These are phyloP conservation scores for Panaeolus cyanescens DNA, from an alignment of 768 basidiomycete genomes.

Conservation along the genomic window DNA sequence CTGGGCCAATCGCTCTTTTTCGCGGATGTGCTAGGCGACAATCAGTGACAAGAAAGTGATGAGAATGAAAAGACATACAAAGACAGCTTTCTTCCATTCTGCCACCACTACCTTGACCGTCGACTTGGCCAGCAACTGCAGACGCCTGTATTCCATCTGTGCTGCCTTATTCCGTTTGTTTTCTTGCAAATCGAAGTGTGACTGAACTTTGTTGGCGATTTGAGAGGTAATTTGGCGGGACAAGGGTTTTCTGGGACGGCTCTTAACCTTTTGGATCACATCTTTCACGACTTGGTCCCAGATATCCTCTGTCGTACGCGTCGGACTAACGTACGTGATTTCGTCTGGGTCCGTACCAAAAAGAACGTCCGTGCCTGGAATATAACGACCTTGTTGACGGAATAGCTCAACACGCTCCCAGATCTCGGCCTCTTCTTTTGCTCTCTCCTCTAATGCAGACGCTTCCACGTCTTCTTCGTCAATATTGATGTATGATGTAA, in stretches of 20 bases:
- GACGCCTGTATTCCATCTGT: conserved; percentile 64
- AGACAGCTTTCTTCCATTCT: conserved; percentile 90
- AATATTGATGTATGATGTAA: conserved; percentile 63
- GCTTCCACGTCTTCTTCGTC: conserved; percentile 46
- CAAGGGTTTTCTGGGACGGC: conserved; percentile 27
- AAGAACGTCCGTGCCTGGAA: conserved; percentile 37
- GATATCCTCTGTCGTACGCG: conserved; percentile 41
- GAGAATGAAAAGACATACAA: conserved; percentile 48
- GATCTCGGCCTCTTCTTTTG: conserved; percentile 32
- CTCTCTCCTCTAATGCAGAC: conserved; percentile 25
- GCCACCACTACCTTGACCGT: conserved; percentile 68
- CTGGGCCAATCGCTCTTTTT: conserved; percentile 58
- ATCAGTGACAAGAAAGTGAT: background rate
- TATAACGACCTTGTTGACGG: conserved; percentile 38
- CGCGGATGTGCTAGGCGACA: conserved; percentile 64
- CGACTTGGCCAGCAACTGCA: conserved; percentile 68
- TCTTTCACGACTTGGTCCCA: conserved; percentile 65
- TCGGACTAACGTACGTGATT: conserved; percentile 26
- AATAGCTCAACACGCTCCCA: conserved; percentile 34
- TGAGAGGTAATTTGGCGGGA: conserved; percentile 45
- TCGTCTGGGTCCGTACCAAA: conserved; percentile 29
- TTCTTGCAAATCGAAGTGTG: conserved; percentile 74
- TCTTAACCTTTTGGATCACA: conserved; percentile 30
- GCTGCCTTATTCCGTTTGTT: conserved; percentile 61
- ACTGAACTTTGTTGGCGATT: conserved; percentile 68